Evolutionary conservation across 2,329 filamentous ascomycete species (phyloP).

Genomic region (Emmonsia crescens): DNA sequence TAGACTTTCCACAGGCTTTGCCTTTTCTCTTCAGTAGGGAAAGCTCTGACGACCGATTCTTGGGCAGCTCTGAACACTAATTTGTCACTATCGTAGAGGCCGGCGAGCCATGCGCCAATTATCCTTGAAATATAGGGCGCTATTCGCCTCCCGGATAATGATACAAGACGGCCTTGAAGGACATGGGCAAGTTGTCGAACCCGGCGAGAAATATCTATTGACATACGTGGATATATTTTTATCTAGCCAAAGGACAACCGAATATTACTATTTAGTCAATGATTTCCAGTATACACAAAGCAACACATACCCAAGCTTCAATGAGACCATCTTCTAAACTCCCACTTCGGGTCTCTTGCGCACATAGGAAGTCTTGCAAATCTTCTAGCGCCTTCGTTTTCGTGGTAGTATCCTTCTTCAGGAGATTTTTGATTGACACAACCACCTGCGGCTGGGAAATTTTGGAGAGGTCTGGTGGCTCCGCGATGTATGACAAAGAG

Average conservation of each 20-base stretch:
- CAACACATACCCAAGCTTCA: conserved; percentile 66
- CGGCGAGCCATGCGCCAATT: conserved; percentile 83
- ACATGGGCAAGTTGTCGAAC: conserved; percentile 79
- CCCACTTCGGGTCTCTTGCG: conserved; percentile 42
- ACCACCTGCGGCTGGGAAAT: conserved; percentile 73
- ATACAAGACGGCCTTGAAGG: conserved; percentile 54
- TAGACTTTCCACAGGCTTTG: conserved; percentile 68
- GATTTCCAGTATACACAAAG: conserved; percentile 12
- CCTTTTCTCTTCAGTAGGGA: conserved; percentile 70
- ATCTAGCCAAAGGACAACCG: conserved; percentile 43
- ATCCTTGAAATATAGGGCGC: conserved; percentile 66
- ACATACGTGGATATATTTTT: conserved; percentile 74
- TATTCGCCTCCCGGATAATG: conserved; percentile 63
- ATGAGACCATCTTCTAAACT: conserved; percentile 72
- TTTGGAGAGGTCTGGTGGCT: conserved; percentile 67
- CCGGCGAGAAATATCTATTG: conserved; percentile 78
- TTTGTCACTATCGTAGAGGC: conserved; percentile 75
- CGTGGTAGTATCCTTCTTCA: conserved; percentile 87
- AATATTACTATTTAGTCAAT: conserved; percentile 31
- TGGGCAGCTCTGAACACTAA: conserved; percentile 64
- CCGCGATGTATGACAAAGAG: conserved; percentile 74
- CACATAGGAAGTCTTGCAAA: conserved; percentile 54
- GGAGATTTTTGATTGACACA: conserved; percentile 83
- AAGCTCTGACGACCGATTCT: conserved; percentile 63
- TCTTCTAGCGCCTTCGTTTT: conserved; percentile 88